Evolutionary conservation across 345 rosid species (phyloP).

Genomic region (Melaleuca quinquenervia): DNA sequence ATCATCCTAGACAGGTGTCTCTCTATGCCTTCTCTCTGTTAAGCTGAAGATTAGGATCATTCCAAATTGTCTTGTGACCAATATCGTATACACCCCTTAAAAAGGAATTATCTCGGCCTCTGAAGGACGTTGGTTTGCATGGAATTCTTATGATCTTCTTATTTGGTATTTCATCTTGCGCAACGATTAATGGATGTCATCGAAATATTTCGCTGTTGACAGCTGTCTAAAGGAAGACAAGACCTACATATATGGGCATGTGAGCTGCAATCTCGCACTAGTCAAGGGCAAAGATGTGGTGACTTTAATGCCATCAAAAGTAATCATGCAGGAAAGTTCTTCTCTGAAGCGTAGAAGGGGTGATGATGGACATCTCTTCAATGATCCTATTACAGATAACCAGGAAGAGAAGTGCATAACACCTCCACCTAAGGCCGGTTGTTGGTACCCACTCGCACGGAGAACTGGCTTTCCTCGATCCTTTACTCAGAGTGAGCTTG

Average conservation of each 20-base stretch:
- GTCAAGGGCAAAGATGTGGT: slow-evolving; percentile 37
- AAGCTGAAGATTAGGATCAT: neutral
- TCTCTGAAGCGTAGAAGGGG: neutral
- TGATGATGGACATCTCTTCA: neutral
- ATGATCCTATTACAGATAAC: neutral
- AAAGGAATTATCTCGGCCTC: neutral
- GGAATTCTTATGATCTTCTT: neutral
- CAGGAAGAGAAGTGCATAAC: slow-evolving; percentile 1
- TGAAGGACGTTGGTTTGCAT: neutral
- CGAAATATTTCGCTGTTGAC: neutral
- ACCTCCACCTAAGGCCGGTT: slow-evolving; percentile 1
- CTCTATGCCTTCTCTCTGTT: neutral
- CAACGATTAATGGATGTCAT: neutral
- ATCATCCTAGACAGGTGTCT: slow-evolving; percentile 37
- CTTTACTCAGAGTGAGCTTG: slow-evolving; percentile 21
- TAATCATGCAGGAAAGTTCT: neutral
- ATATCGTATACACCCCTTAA: neutral
- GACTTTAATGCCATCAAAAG: slow-evolving; percentile 23
- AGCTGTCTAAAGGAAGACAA: slow-evolving; percentile 26
- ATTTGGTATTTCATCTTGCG: neutral
- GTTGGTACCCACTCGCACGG: slow-evolving; percentile 33
- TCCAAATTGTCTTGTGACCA: neutral
- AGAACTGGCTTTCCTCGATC: slow-evolving; percentile 28
- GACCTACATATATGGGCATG: slow-evolving; percentile 15
- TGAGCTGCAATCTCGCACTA: slow-evolving; percentile 35